Base-by-base conservation (phyloP, 768 basidiomycete species). In the Antrodiella citrinella region DNA sequence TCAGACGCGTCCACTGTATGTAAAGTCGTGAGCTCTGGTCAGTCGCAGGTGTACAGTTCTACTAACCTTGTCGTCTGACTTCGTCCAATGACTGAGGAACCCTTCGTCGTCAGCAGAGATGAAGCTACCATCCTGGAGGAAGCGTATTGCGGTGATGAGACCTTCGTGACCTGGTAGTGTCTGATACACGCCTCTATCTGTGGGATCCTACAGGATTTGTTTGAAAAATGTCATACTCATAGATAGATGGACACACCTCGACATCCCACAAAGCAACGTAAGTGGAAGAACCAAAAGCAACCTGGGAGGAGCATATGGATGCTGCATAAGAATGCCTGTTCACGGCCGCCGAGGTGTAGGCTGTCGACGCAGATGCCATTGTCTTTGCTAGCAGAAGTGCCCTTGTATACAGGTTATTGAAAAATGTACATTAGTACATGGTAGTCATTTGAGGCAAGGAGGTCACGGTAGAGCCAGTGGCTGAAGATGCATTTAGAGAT, bases 61-160 rank as follows among this genome's bases (percentile, higher is more conserved):
- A 35, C 30, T 35, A 7, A 35, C 61, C 57, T 63, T 54, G 0
- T 56, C 53, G 38, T 59, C 66, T 63, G 54, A 63, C 40, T 60
- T 56, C 47, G 54, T 69, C 92, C 93, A 95, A 26, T 79, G 63
- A 30, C 74, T 71, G 10, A 92, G 58, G 7, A 65, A 63, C 2
- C 95, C 95, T 52, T 72, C 74, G 50, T 89, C 82, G 65, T 96
- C 93, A 44, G 84, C 87, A 45, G 81, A 85, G 30, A 83, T 67
- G 51, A 97, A 69, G 3, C 65, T 44, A 7, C 73, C 65, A 13
- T 76, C 65, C 3, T 68, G 61, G 4, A 83, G 56, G 59, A 91
- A 93, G 42, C 80, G 80, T 42, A 93, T 75, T 43, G 81, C 85
- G 19, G 92, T 92, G 19, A 98, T 78, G 15, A 78, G 60, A 9